A percentile compares a stretch with the other conserved stretches of the same genome.
These are phyloP conservation scores for Fragilariopsis cylindrus DNA, from an alignment of 108 stramenopile species.

Conservation along the genomic window DNA sequence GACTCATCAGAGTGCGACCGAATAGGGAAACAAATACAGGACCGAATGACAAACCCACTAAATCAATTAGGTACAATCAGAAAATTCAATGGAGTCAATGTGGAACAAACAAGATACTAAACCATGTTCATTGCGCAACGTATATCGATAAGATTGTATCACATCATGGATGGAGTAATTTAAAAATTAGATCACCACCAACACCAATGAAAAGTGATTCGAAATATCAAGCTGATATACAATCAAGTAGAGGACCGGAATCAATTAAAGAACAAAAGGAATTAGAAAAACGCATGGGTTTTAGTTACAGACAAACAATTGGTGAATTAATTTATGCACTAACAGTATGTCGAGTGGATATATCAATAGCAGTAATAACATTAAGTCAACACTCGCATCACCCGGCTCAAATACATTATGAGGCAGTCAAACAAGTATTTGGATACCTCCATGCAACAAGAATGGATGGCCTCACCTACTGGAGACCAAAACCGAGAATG, in stretches of 20 bases:
- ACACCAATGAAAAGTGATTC: neutral
- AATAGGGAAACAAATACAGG: conserved; percentile 1
- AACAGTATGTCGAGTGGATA: conserved; percentile 22
- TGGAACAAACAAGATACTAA: conserved; percentile 28
- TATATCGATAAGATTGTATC: conserved; percentile 32
- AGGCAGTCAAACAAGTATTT: neutral
- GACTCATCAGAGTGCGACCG: neutral
- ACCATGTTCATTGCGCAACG: conserved; percentile 19
- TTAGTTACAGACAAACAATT: conserved; percentile 24
- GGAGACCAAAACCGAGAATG: neutral
- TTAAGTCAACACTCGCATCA: neutral
- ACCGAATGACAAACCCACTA: conserved; percentile 15
- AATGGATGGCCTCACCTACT: neutral
- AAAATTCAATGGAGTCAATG: conserved; percentile 34
- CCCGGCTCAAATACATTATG: neutral
- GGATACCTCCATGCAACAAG: neutral
- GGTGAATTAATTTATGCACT: conserved; percentile 38
- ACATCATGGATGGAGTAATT: conserved; percentile 1
- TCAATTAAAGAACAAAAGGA: conserved; percentile 2
- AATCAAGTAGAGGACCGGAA: neutral
- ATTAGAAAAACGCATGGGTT: conserved; percentile 13
- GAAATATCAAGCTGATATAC: neutral
- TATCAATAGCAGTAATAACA: conserved; percentile 14
- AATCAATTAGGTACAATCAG: conserved; percentile 27
- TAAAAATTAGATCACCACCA: neutral